Conservation (phyloP, 805 yeast species). For the Metschnikowia koreensis region DNA sequence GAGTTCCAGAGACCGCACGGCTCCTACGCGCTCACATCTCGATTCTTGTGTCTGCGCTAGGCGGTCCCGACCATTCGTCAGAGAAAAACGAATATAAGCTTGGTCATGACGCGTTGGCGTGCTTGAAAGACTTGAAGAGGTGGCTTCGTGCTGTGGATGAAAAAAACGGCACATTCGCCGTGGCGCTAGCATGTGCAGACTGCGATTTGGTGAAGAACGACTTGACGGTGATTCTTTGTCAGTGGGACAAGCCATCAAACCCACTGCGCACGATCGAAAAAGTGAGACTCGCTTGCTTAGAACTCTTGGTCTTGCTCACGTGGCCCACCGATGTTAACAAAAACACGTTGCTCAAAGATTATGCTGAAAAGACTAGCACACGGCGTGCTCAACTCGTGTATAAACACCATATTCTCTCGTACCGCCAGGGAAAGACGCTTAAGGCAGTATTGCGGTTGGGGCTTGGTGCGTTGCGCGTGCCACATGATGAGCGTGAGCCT, state of each 20-base stretch:
- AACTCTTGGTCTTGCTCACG: slow-evolving; percentile 77
- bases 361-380: slow-evolving; percentile 58
- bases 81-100: slow-evolving; percentile 61
- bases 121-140: slow-evolving; percentile 80
- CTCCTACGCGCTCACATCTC: slow-evolving; percentile 70
- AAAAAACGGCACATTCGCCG: slow-evolving; percentile 64
- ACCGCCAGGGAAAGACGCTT: slow-evolving; percentile 59
- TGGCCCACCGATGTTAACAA: slow-evolving; percentile 77
- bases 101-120: slow-evolving; percentile 86
- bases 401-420: slow-evolving; percentile 63
- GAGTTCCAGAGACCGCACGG: slow-evolving; percentile 36
- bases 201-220: slow-evolving; percentile 73
- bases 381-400: slow-evolving; percentile 54
- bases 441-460: slow-evolving; percentile 70
- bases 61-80: slow-evolving; percentile 77
- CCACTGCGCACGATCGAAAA: slow-evolving; percentile 43
- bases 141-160: slow-evolving; percentile 90
- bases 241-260: slow-evolving; percentile 57
- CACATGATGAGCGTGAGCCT: slow-evolving; percentile 55
- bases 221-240: slow-evolving; percentile 67
- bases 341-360: slow-evolving; percentile 42
- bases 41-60: slow-evolving; percentile 81
- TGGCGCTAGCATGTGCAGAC: slow-evolving; percentile 84
- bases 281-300: slow-evolving; percentile 70
- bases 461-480: slow-evolving; percentile 53